A percentile compares a stretch with the other conserved stretches of the same genome.
Evolutionary conservation across 2,329 filamentous ascomycete genomes (phyloP).

Genomic region (Chalaropsis thielavioides): DNA sequence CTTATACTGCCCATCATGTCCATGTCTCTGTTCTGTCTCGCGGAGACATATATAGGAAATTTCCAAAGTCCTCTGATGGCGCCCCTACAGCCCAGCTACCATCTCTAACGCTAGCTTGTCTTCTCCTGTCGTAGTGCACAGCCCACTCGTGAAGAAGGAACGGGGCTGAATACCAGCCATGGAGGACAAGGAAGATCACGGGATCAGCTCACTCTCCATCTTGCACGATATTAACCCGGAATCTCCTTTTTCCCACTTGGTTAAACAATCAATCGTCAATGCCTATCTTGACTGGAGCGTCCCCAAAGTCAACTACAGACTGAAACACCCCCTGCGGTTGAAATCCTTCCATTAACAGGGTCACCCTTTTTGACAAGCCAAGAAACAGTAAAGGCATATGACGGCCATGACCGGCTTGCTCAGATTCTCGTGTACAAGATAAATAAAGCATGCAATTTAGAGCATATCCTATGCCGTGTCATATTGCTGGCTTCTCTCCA

Average conservation of each 20-base stretch:
- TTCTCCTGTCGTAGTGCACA: background rate
- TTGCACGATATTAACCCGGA: background rate
- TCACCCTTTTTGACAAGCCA: constrained; percentile 2
- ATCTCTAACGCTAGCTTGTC: background rate
- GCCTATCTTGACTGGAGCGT: background rate
- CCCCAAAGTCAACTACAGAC: background rate
- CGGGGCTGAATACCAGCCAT: background rate
- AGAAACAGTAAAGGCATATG: background rate
- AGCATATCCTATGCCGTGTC: background rate
- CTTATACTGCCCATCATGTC: background rate
- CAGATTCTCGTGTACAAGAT: background rate
- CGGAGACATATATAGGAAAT: background rate
- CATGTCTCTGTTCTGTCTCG: background rate
- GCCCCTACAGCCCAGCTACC: background rate
- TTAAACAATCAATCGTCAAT: background rate
- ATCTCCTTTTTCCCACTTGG: background rate
- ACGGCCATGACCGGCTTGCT: background rate
- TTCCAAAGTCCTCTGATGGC: background rate
- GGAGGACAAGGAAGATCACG: constrained; percentile 3
- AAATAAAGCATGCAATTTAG: background rate
- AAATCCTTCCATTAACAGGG: background rate
- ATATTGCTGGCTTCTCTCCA: background rate
- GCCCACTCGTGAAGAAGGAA: background rate
- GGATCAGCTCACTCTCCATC: background rate
- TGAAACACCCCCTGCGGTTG: background rate